Evolutionary conservation across 208 protist genomes (phyloP).

Genomic region (Blastocrithidia nonstop): DNA sequence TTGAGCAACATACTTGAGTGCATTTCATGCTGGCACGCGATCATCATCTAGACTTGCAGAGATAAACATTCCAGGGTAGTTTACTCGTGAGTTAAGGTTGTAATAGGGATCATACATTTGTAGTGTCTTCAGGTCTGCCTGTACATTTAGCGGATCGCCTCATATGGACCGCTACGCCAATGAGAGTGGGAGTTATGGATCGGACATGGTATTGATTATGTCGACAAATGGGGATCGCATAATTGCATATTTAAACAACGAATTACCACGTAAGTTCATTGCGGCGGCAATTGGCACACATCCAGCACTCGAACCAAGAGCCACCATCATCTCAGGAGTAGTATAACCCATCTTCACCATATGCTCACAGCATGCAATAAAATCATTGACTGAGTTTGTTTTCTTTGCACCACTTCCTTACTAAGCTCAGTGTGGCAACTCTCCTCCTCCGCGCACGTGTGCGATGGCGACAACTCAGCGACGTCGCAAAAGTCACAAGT

Average conservation of each 20-base stretch:
- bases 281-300: constrained; percentile 88
- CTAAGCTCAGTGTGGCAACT: constrained; percentile 75
- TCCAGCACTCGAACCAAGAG: constrained; percentile 83
- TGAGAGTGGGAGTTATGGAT: constrained; percentile 82
- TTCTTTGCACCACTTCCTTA: constrained; percentile 66
- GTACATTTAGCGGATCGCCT: constrained; percentile 82
- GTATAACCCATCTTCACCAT: constrained; percentile 84
- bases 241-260: constrained; percentile 75
- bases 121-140: constrained; percentile 39
- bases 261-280: constrained; percentile 80
- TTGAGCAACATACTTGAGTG: constrained; percentile 81
- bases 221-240: constrained; percentile 89
- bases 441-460: constrained; percentile 87
- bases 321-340: constrained; percentile 70
- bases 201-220: constrained; percentile 86
- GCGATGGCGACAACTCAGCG: constrained; percentile 84
- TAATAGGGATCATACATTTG: constrained; percentile 79
- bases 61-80: constrained; percentile 84
- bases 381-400: constrained; percentile 83
- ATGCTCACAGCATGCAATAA: constrained; percentile 85
- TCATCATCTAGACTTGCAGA: constrained; percentile 83
- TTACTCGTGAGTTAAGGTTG: constrained; percentile 84
- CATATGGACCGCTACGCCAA: constrained; percentile 87
- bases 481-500: constrained; percentile 86
- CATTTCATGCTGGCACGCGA: constrained; percentile 79